Evolutionary conservation across 768 basidiomycete genomes (phyloP).

Genomic region (Podaxis rugospora): DNA sequence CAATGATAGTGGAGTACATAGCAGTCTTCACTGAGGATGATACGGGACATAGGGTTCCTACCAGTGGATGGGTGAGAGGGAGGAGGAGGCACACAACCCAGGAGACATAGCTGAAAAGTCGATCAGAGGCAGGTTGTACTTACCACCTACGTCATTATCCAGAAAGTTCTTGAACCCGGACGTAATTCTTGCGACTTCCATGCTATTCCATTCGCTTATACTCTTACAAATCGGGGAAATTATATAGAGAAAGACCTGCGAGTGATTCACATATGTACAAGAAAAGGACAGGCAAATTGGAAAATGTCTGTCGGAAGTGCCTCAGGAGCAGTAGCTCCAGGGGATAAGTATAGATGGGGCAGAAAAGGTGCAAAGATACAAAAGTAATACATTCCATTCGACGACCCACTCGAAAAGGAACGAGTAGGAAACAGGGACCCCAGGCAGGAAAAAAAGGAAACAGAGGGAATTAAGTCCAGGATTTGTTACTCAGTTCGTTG

Average conservation of each 20-base stretch:
- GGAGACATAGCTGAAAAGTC: too few relatives aligned
- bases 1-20: too few relatives aligned
- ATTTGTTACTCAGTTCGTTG: conserved; percentile 33
- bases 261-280: background rate
- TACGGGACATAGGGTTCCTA: too few relatives aligned
- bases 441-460: conserved; percentile 1
- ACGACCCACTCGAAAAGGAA: background rate
- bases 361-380: conserved; percentile 8
- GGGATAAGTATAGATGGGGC: background rate
- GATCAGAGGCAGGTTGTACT: too few relatives aligned
- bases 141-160: background rate
- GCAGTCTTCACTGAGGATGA: too few relatives aligned
- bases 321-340: background rate
- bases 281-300: background rate
- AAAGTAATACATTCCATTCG: conserved; percentile 5
- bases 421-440: background rate
- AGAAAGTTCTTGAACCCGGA: background rate
- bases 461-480: background rate
- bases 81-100: too few relatives aligned
- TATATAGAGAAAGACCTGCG: background rate
- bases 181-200: background rate
- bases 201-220: background rate
- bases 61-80: too few relatives aligned
- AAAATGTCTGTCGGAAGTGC: background rate
- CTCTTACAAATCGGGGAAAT: background rate